phyloP scores from a whole-genome alignment of 164 flowering plant species.

The Kingdonia uniflora region DNA sequence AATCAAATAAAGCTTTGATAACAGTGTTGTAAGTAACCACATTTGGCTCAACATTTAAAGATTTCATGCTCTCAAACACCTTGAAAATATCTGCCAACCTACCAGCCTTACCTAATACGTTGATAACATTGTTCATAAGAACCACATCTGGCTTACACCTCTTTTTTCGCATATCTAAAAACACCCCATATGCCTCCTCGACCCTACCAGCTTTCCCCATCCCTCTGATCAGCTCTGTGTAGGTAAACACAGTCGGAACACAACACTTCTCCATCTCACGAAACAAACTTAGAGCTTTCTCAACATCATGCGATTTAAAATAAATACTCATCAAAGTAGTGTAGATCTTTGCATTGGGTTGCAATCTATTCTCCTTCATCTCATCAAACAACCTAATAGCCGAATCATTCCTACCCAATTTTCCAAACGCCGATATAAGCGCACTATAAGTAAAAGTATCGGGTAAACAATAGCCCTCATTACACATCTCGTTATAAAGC shows the following conservation, averaged over 20 bases:
- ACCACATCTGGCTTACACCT: conserved; percentile 80
- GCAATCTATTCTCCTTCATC: conserved; percentile 79
- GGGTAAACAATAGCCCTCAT: conserved; percentile 62
- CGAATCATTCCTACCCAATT: conserved; percentile 60
- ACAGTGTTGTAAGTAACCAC: conserved; percentile 82
- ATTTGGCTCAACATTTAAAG: conserved; percentile 52
- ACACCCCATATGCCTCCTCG: conserved; percentile 66
- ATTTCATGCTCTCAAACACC: conserved; percentile 55
- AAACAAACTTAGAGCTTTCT: conserved; percentile 50
- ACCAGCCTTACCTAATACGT: conserved; percentile 60
- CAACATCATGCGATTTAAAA: conserved; percentile 53
- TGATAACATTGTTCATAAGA: conserved; percentile 69
- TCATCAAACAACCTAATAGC: conserved; percentile 78
- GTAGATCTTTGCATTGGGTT: conserved; percentile 74
- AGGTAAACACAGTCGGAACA: conserved; percentile 68
- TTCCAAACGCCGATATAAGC: conserved; percentile 56
- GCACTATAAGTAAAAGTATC: conserved; percentile 76
- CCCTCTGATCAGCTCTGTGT: conserved; percentile 84
- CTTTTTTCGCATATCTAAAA: conserved; percentile 40
- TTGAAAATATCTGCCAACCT: conserved; percentile 56
- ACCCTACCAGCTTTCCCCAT: conserved; percentile 70
- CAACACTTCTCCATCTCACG: conserved; percentile 64
- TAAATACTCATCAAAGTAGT: conserved; percentile 56
- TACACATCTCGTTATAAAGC: conserved; percentile 87
- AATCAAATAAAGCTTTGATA: conserved; percentile 57